Evolutionary conservation across 495 filamentous ascomycete species (phyloP), one percentile per base, ranked within the genome.

Genomic region (Bryoglossum gracile): DNA sequence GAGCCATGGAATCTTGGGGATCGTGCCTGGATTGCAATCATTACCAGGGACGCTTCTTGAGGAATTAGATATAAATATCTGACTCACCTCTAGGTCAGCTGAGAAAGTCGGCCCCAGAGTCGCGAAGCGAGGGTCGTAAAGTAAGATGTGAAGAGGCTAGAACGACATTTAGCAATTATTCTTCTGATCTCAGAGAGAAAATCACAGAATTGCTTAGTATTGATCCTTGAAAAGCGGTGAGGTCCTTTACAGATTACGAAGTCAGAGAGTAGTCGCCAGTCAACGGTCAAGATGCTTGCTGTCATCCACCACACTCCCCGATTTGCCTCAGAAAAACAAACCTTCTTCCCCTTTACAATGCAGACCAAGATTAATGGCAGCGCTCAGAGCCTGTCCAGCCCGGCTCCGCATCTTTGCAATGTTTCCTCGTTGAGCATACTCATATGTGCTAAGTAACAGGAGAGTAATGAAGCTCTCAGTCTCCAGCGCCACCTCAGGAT

Each of bases 241-340:
- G 74, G 53, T 79, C 80, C 74, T 77, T 57, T 21, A 11, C 17
- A 13, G 4, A 48, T 38, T 16, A 55, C 22, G 24, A 33, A 16
- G 14, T 23, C 26, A 32, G 3, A 25, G 2, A 28, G 24, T 40
- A 22, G 19, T 19, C 10, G 3, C 3, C 18, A 13, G 4, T 3
- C 18, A 24, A 13, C 11, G 24, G 1, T n/a, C 37, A 5, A 50
- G 26, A 23, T 45, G n/a, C 60, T 28, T 65, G 74, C 74, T 44
- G 76, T 81, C 77, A 80, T 80, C 78, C 78, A 82, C 78, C 78
- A 82, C 37, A 71, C 68, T 54, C 77, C 68, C 25, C 74, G 64
- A 55, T 70, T 70, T 38, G 75, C 75, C 54, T 82, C 78, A 3
- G 69, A 48, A 46, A 61, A 71, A 36, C 65, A 68, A 34, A 72